These are phyloP conservation scores for Penicillium brevicompactum DNA, from an alignment of 2,329 filamentous ascomycete genomes.

Conservation along the genomic window DNA sequence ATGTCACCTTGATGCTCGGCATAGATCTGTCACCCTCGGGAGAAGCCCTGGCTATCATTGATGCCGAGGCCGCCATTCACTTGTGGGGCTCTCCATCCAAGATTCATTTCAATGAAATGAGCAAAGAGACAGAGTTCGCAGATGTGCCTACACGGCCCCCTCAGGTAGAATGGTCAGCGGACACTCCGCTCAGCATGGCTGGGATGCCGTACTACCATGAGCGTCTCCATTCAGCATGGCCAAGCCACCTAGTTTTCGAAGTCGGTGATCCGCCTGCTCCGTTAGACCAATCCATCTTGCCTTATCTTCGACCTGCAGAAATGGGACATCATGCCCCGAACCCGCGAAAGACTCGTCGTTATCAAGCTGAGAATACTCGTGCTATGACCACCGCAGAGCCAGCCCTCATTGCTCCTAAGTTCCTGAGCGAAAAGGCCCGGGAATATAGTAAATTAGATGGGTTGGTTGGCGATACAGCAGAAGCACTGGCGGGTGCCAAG, in stretches of 20 bases:
- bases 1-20: conserved; percentile 74
- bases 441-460: conserved; percentile 53
- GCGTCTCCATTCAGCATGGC: conserved; percentile 83
- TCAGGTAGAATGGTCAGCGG: conserved; percentile 68
- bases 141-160: conserved; percentile 66
- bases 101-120: conserved; percentile 81
- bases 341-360: conserved; percentile 70
- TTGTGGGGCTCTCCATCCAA: conserved; percentile 88
- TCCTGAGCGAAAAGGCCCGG: conserved; percentile 88
- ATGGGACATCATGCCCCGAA: conserved; percentile 80
- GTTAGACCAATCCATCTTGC: conserved; percentile 70
- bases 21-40: conserved; percentile 88
- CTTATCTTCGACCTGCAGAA: conserved; percentile 69
- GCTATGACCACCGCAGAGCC: conserved; percentile 61
- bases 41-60: conserved; percentile 79
- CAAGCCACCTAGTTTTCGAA: conserved; percentile 79
- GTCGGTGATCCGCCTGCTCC: conserved; percentile 79
- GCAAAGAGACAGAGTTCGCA: conserved; percentile 75
- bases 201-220: conserved; percentile 96
- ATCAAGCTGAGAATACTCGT: conserved; percentile 81
- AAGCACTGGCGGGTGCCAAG: conserved; percentile 68
- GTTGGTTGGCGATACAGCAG: conserved; percentile 58
- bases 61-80: conserved; percentile 76
- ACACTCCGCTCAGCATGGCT: conserved; percentile 79
- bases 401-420: conserved; percentile 76